A percentile compares a stretch with the other conserved stretches of the same genome.
phyloP scores from a whole-genome alignment of 2,329 filamentous ascomycete genomes.

The Penicillium hordei region DNA sequence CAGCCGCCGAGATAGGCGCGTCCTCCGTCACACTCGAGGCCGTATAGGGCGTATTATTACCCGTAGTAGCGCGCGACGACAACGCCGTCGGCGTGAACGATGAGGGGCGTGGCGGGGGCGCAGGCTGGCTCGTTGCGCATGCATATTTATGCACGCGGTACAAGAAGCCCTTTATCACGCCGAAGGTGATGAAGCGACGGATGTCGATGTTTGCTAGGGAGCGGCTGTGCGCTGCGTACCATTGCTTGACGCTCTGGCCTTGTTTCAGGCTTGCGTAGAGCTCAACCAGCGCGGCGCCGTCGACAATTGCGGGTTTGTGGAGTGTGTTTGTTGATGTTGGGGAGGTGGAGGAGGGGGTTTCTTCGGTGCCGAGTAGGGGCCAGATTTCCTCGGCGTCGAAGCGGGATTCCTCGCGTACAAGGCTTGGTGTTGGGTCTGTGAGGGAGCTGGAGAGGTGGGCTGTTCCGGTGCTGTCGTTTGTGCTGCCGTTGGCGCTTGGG shows the following conservation, averaged over 20 bases:
- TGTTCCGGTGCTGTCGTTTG: constrained; percentile 7
- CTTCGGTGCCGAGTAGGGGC: constrained; percentile 40
- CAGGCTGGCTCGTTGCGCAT: constrained; percentile 49
- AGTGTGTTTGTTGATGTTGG: constrained; percentile 6
- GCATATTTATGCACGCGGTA: constrained; percentile 93
- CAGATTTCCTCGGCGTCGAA: constrained; percentile 43
- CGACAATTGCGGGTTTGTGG: constrained; percentile 31
- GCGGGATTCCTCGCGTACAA: constrained; percentile 21
- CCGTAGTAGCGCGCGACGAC: constrained; percentile 34
- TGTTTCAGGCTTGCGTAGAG: constrained; percentile 84
- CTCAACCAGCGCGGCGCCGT: constrained; percentile 62
- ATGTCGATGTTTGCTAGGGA: constrained; percentile 78
- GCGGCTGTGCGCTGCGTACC: constrained; percentile 74
- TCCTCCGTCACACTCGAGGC: constrained; percentile 26
- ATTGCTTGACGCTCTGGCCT: constrained; percentile 81
- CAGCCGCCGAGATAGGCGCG: constrained; percentile 11
- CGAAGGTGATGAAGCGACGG: constrained; percentile 89
- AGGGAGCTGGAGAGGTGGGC: constrained; percentile 19
- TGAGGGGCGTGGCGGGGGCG: constrained; percentile 27
- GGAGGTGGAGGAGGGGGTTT: constrained; percentile 11
- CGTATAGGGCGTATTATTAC: constrained; percentile 33
- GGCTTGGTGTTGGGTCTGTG: constrained; percentile 22
- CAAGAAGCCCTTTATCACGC: constrained; percentile 89
- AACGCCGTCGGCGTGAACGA: constrained; percentile 25
- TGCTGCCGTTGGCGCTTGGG: constrained; percentile 19